Evolutionary conservation across 2,329 filamentous ascomycete species (phyloP).

Genomic region (Colletotrichum sp.): DNA sequence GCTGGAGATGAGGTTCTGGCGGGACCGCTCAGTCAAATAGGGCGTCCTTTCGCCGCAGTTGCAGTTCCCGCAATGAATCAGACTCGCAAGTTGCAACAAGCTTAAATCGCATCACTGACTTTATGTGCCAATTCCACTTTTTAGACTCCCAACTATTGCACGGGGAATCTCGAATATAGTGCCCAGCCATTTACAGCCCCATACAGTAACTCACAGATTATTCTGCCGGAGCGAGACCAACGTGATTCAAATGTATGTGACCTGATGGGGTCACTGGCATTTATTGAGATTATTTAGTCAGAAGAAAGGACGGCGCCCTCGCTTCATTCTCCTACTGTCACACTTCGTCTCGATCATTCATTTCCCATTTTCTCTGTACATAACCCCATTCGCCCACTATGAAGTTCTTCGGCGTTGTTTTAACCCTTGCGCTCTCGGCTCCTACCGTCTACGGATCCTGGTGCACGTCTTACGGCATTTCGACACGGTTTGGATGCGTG

Average conservation of each 20-base stretch:
- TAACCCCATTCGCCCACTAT: neutral
- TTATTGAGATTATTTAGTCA: no score
- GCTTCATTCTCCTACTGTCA: no score
- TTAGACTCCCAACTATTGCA: neutral
- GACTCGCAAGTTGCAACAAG: neutral
- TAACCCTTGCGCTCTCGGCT: neutral
- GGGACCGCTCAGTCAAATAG: neutral
- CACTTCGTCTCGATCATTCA: no score
- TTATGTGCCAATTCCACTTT: neutral
- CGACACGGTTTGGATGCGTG: neutral
- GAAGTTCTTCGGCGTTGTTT: neutral
- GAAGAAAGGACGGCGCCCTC: no score
- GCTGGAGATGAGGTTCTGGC: neutral
- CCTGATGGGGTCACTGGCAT: no score
- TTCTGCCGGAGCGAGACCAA: no score
- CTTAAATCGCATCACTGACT: neutral
- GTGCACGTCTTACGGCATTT: neutral
- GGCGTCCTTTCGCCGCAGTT: neutral
- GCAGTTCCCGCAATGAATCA: accelerated
- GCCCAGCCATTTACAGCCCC: neutral
- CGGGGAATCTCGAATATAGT: neutral
- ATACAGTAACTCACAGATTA: no score
- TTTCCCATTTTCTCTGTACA: neutral
- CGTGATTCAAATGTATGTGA: no score
- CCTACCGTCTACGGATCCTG: neutral